These are phyloP conservation scores for Macrotyloma uniflorum DNA, from an alignment of 306 rosid genomes.

Conservation along the genomic window DNA sequence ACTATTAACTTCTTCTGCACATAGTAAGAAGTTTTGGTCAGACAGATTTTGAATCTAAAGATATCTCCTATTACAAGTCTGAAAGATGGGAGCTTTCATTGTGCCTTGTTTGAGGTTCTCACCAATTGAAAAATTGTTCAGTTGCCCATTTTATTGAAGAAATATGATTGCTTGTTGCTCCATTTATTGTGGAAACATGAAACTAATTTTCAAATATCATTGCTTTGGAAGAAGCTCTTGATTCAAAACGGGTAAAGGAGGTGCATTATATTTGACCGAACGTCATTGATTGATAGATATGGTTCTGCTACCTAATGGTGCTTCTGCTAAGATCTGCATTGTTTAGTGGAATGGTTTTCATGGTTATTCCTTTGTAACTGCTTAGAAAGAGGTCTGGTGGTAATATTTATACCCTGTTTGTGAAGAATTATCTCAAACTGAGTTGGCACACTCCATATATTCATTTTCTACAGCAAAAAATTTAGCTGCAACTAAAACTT, in stretches of 20 bases:
- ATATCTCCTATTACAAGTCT: constrained; percentile 12
- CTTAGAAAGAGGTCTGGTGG: neutral
- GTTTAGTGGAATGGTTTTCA: neutral
- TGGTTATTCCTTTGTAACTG: neutral
- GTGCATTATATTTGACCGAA: neutral
- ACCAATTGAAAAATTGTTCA: constrained; percentile 8
- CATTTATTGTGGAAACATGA: neutral
- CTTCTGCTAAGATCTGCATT: neutral
- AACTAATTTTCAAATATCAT: neutral
- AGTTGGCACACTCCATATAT: neutral
- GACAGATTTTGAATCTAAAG: neutral
- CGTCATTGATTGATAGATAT: neutral
- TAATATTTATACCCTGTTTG: neutral
- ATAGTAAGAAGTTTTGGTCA: constrained; percentile 25
- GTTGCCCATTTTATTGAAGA: neutral
- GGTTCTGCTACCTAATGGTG: neutral
- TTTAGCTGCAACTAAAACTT: no score
- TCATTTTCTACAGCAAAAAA: neutral
- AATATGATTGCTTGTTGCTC: neutral
- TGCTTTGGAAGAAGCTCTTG: neutral
- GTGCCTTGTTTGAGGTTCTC: constrained; percentile 6
- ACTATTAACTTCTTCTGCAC: constrained; percentile 15
- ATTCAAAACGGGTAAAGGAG: neutral
- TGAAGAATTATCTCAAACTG: neutral
- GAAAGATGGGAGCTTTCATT: neutral